Base-by-base conservation (phyloP, 2,329 filamentous ascomycete genomes). In the Juglanconis sp. region DNA sequence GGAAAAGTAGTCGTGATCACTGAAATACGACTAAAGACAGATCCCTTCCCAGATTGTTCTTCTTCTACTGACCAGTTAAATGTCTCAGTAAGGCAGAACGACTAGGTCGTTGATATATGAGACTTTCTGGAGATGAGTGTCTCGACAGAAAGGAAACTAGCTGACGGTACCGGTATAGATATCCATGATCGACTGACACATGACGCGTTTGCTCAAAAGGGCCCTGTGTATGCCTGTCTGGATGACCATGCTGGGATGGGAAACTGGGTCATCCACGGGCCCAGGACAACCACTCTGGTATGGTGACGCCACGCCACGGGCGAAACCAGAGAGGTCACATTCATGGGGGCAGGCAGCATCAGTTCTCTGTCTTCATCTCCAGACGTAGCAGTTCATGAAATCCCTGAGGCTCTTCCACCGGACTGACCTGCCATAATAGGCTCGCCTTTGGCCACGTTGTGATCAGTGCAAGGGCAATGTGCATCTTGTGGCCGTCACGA, bases 201-300 rank as follows among this genome's bases (percentile, higher is more conserved):
- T 53, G 52, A 46, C 32, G 11, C n/a, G 31, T 59, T 59, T 59
- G 44, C 47, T 51, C 31, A 59, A 55, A 46, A 49, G 42, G 35
- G 52, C 46, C 40, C 35, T 35, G 35, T 50, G 48, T 57, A 30
- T 35, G 35, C 35, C n/a, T 36, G 36, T 11, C 13, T 7, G 47
- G 11, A 49, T 30, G 17, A 31, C 7, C 47, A 30, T 9, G 32
- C 11, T 57, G 15, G 24, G 36, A 34, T 32, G 10, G 9, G 8
- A 35, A 35, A 24, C 46, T 15, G 34, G 36, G 15, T 36, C 50
- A 11, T 40, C n/a, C 50, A 53, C 4, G 35, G 4, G 4, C 17
- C 38, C 50, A 24, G 10, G 30, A n/a, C 35, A 7, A 7, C 31
- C 30, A 24, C 6, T 4, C 10, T 42, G 38, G 38, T 13, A 7